phyloP scores from a whole-genome alignment of 176 grass and related monocot species.

The Hordeum vulgare region MorexV3_pseudomolecules_assembly NC_058522.1:25561957-25562456 shows the following conservation, averaged over 20 bases:
- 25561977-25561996: not conserved
- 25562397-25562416: not conserved
- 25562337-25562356: not conserved
- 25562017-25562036: not conserved
- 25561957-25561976: too few relatives aligned
- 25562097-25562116: not conserved
- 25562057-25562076: not conserved
- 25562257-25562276: not conserved
- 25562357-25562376: not conserved
- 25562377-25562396: not conserved
- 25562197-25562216: not conserved
- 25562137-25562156: not conserved
- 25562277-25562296: not conserved
- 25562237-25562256: too few relatives aligned
- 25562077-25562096: not conserved
- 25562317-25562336: not conserved
- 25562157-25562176: not conserved
- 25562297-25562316: conserved; percentile 9
- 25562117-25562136: not conserved
- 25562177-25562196: not conserved
- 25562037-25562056: not conserved
- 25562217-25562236: not conserved
- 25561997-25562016: not conserved
- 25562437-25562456: not conserved
- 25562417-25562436: not conserved